A percentile compares a stretch with the other conserved stretches of the same genome.
Conservation (phyloP, 768 basidiomycete genomes). For the Mycena metata region DNA sequence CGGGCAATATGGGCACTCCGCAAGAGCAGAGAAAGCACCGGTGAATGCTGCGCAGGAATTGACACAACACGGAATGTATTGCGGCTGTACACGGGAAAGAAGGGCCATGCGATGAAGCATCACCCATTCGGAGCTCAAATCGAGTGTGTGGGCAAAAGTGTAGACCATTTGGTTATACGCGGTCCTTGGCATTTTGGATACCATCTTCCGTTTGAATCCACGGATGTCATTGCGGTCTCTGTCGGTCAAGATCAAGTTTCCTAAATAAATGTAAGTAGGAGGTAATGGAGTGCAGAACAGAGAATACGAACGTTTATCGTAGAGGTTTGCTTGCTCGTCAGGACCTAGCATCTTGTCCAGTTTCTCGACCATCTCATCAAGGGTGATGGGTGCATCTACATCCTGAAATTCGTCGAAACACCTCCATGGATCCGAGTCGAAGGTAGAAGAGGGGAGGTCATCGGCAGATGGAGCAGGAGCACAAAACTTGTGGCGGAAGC, state of each 20-base stretch:
- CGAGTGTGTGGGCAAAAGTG: background rate
- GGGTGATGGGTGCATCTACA: too few relatives aligned
- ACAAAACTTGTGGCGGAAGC: too few relatives aligned
- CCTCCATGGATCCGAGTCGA: too few relatives aligned
- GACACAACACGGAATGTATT: too few relatives aligned
- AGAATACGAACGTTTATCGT: background rate
- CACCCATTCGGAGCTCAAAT: background rate
- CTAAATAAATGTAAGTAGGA: background rate
- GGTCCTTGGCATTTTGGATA: background rate
- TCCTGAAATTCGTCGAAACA: too few relatives aligned
- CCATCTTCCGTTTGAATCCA: background rate
- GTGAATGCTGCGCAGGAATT: too few relatives aligned
- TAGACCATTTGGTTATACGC: background rate
- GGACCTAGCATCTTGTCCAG: background rate
- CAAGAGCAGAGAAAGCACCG: too few relatives aligned
- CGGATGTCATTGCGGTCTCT: background rate
- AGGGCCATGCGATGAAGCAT: background rate
- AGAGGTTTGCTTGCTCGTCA: background rate
- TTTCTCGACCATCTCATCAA: background rate
- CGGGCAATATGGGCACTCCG: conserved; percentile 27
- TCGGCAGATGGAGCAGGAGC: too few relatives aligned
- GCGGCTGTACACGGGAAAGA: background rate
- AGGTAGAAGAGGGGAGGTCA: too few relatives aligned
- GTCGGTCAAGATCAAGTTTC: background rate
- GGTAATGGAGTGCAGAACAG: background rate